Evolutionary conservation across 371 early-diverging fungal species (phyloP).

Genomic region (Catenaria anguillulae): DNA sequence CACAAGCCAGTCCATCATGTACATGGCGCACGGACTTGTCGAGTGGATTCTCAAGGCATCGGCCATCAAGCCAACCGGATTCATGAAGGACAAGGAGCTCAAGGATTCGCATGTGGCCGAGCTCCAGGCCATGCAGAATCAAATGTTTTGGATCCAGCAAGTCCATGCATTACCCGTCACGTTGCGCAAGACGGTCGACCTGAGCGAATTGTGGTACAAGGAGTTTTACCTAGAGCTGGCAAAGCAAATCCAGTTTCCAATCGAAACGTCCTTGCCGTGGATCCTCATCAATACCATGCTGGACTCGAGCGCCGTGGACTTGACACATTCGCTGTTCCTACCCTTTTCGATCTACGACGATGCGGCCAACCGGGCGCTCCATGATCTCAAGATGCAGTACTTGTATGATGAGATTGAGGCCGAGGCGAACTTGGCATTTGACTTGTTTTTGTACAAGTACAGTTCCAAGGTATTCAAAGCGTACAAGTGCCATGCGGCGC

Average conservation of each 20-base stretch:
- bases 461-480: constrained; percentile 23
- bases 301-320: constrained; percentile 15
- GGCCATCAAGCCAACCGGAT: constrained; percentile 27
- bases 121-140: constrained; percentile 14
- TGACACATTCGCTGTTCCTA: constrained; percentile 19
- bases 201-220: constrained; percentile 34
- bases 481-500: constrained; percentile 19
- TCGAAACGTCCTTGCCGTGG: constrained; percentile 39
- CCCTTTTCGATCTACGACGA: constrained; percentile 34
- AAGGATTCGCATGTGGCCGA: constrained; percentile 29
- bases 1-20: background rate
- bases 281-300: constrained; percentile 26
- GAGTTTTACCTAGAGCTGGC: constrained; percentile 36
- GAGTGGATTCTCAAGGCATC: background rate
- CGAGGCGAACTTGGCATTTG: constrained; percentile 32
- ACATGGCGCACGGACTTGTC: background rate
- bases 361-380: constrained; percentile 20
- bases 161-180: constrained; percentile 5
- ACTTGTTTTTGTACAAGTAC: constrained; percentile 25
- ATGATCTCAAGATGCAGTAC: constrained; percentile 19
- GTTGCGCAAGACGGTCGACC: constrained; percentile 14
- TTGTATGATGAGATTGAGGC: constrained; percentile 34
- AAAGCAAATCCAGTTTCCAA: constrained; percentile 30
- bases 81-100: constrained; percentile 32
- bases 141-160: constrained; percentile 18